Evolutionary conservation across 331 rosid genomes (phyloP).

Genomic region (Acacia concinna): DNA sequence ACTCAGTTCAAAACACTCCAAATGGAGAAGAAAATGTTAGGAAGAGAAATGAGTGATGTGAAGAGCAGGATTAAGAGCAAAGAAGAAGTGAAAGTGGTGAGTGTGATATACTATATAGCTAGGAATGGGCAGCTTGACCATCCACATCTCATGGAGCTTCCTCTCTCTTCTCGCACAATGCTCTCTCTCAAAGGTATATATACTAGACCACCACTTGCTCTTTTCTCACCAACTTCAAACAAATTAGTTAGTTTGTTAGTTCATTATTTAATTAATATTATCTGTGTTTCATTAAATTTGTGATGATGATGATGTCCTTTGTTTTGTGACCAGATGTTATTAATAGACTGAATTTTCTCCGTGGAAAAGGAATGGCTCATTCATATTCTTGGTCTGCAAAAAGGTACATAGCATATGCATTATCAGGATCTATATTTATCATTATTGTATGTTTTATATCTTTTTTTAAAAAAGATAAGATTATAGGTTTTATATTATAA

Average conservation of each 20-base stretch:
- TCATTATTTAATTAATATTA: neutral
- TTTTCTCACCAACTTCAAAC: neutral
- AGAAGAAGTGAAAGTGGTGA: slow-evolving; percentile 36
- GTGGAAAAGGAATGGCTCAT: slow-evolving; percentile 58
- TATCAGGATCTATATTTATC: neutral
- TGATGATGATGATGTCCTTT: neutral
- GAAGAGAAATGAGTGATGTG: slow-evolving; percentile 27
- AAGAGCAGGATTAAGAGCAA: slow-evolving; percentile 7
- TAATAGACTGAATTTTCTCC: slow-evolving; percentile 47
- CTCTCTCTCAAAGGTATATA: slow-evolving; percentile 53
- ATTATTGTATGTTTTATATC: neutral
- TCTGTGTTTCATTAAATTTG: neutral
- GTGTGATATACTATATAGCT: slow-evolving; percentile 62
- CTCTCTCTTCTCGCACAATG: slow-evolving; percentile 53
- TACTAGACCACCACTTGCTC: neutral
- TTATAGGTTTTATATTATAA: neutral
- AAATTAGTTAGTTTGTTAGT: neutral
- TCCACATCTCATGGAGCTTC: slow-evolving; percentile 74
- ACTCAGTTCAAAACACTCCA: too few relatives aligned
- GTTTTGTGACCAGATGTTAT: slow-evolving; percentile 51
- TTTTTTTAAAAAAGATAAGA: too few relatives aligned
- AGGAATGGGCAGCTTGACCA: slow-evolving; percentile 65
- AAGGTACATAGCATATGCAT: neutral
- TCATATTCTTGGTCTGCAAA: slow-evolving; percentile 51
- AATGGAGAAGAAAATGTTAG: slow-evolving; percentile 34